Percentiles rank a stretch among this genome's conserved stretches.
These are phyloP conservation scores for Salvia sclarea DNA, from an alignment of 305 asterid genomes.

Conservation along the genomic window DNA sequence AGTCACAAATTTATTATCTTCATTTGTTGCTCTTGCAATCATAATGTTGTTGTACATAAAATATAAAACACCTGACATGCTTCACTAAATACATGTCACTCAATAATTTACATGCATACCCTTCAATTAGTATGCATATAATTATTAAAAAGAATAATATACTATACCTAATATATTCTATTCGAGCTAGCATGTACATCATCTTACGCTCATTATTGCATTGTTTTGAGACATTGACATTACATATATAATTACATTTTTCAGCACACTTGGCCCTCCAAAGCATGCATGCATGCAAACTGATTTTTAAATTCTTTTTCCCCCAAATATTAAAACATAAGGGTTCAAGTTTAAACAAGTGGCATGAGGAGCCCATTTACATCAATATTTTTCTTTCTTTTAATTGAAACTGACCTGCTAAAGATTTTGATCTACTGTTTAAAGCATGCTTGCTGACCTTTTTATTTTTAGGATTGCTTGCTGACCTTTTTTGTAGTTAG, in stretches of 20 bases:
- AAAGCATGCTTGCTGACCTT: conserved; percentile 38
- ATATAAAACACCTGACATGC: background rate
- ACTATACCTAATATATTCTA: conserved; percentile 3
- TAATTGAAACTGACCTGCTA: conserved; percentile 28
- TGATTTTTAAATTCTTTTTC: background rate
- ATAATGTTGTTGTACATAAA: background rate
- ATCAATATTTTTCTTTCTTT: conserved; percentile 15
- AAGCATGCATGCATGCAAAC: conserved; percentile 37
- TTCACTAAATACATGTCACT: background rate
- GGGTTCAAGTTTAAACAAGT: conserved; percentile 25
- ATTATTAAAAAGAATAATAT: background rate
- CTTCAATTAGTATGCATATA: background rate
- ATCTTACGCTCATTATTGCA: background rate
- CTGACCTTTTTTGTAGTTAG: background rate
- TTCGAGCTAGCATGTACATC: background rate
- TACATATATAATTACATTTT: conserved; percentile 6
- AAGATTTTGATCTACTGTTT: conserved; percentile 29
- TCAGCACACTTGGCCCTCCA: conserved; percentile 28
- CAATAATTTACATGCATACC: background rate
- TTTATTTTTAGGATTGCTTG: no score
- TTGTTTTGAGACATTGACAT: conserved; percentile 4
- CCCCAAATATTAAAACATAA: background rate
- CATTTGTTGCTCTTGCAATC: no score
- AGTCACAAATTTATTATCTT: no score
- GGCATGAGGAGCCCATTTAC: conserved; percentile 30